Evolutionary conservation across 768 basidiomycete genomes (phyloP).

Genomic region (Strobilomyces dryophilus): DNA sequence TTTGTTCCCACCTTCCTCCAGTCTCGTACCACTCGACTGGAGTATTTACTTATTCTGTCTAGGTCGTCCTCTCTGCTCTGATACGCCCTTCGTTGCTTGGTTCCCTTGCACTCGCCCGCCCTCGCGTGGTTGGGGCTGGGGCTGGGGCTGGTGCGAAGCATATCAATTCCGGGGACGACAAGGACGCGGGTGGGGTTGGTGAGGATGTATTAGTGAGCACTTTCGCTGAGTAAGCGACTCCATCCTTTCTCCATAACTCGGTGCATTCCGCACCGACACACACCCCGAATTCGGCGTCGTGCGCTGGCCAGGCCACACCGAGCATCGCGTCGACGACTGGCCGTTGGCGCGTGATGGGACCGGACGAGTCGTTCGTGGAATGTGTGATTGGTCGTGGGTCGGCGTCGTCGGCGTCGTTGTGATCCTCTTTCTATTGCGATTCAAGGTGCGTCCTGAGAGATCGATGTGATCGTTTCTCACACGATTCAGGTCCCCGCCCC

Average conservation of each 20-base stretch:
- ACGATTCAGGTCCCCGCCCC: neutral
- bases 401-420: constrained; percentile 33
- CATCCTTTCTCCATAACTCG: neutral
- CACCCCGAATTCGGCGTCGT: constrained; percentile 53
- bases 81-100: no score
- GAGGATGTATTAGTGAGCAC: no score
- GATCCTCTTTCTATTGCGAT: neutral
- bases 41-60: no score
- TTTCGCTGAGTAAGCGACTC: no score
- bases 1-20: no score
- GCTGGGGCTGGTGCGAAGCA: no score
- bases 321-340: constrained; percentile 60
- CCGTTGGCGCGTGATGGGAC: constrained; percentile 41
- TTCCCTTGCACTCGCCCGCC: no score
- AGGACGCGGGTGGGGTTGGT: no score
- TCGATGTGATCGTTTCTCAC: neutral
- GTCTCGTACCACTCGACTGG: no score
- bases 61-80: no score
- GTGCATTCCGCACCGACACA: constrained; percentile 35
- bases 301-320: constrained; percentile 43
- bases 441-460: neutral
- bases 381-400: constrained; percentile 32
- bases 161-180: no score
- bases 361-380: constrained; percentile 29
- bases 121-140: no score